A percentile compares a stretch with the other conserved stretches of the same genome.
phyloP scores from a whole-genome alignment of 352 stramenopile species.

The Phytopythium chamaehyphon region DNA sequence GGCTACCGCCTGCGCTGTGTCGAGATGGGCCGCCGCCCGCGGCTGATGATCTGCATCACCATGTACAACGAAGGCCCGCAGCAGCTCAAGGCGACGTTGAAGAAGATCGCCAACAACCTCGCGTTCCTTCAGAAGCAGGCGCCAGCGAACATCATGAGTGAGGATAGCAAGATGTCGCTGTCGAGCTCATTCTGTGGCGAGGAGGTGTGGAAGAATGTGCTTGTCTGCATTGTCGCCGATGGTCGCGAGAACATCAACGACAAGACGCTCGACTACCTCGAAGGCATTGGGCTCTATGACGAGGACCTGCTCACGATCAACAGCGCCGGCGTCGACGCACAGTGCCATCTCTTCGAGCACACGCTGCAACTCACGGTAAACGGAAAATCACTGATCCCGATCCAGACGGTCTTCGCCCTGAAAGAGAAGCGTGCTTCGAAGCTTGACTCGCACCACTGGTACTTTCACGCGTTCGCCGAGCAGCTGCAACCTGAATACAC shows the following conservation, averaged over 20 bases:
- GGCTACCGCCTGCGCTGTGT: constrained; percentile 78
- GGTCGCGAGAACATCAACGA: constrained; percentile 66
- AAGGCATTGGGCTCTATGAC: constrained; percentile 72
- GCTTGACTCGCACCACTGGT: constrained; percentile 84
- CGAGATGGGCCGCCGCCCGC: constrained; percentile 59
- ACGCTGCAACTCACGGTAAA: constrained; percentile 75
- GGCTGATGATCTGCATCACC: constrained; percentile 85
- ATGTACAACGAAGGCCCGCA: constrained; percentile 81
- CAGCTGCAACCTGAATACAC: constrained; percentile 84
- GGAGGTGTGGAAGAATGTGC: constrained; percentile 77
- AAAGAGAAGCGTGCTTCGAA: constrained; percentile 84
- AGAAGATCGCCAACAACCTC: constrained; percentile 84
- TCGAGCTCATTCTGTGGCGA: constrained; percentile 46
- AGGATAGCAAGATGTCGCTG: constrained; percentile 30
- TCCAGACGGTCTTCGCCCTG: constrained; percentile 76
- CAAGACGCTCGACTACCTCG: constrained; percentile 82
- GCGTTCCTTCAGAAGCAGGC: constrained; percentile 57
- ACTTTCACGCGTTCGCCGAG: constrained; percentile 78
- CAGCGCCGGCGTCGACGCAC: constrained; percentile 71
- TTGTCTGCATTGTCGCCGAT: constrained; percentile 79
- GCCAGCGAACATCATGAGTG: neutral
- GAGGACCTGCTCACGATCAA: constrained; percentile 85
- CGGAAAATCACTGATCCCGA: constrained; percentile 58
- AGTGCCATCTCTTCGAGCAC: constrained; percentile 85
- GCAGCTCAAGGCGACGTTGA: constrained; percentile 66